Evolutionary conservation across 352 stramenopile genomes (phyloP), one percentile per base, ranked within the genome.

Genomic region (Phytophthora tubulina): DNA sequence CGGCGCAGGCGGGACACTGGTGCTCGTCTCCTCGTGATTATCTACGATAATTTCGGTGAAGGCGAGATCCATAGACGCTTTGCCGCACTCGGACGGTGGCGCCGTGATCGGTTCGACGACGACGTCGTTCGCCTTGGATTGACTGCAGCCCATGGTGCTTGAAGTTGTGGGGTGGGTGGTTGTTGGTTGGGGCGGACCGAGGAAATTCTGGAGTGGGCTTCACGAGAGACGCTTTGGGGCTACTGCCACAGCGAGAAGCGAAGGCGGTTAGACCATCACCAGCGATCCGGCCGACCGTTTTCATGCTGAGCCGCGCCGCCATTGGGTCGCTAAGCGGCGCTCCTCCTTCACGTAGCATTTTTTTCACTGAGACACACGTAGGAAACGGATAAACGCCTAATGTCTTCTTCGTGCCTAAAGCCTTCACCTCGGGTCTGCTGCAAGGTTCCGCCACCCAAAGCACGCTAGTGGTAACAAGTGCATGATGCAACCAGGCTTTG

Each of bases 61-160:
- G 15, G 59, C 66, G 51, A 72, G 68, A 35, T 79, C 74, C 64
- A 78, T 73, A 5, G 66, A 78, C 21, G 62, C 31, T 45, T 71
- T 73, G 55, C 70, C 74, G 30, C 67, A 76, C 45, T 78, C 67
- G 48, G 67, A 74, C 59, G 70, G 35, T 4, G 66, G 67, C 7
- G 71, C 61, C 38, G 67, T 72, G 48, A 59, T 63, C 46, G 72
- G 65, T 55, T 84, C 76, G 15, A 84, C 51, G 42, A 89, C 76
- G 48, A 85, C 74, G 32, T 87, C 74, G 66, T 79, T 84, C 59
- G 73, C 65, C 54, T 78, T 88, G 56, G 84, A 92, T 76, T 90
- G 82, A 60, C 66, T 73, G 84, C 84, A 92, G 75, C 84, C 84
- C 84, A 92, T 92, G 39, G 49, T 69, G 21, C 15, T 66, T 60